phyloP scores from a whole-genome alignment of 73 alveolate genomes.

The Diophrys sp. region DNA sequence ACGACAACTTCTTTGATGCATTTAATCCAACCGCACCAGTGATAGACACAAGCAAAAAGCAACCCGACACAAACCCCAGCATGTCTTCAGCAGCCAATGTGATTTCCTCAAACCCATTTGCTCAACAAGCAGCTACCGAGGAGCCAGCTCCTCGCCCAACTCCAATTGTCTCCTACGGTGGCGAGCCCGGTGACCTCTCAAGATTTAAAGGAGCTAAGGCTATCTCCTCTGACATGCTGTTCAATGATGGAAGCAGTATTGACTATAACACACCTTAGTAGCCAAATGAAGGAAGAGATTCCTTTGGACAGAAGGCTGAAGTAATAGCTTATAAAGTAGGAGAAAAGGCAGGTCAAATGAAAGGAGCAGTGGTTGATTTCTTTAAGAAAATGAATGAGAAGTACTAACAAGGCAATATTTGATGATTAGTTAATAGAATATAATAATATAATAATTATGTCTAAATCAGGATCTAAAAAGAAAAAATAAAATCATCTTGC shows the following conservation, averaged over 20 bases:
- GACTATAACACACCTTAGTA: not conserved
- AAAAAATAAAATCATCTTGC: too few relatives aligned
- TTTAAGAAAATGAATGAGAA: not conserved
- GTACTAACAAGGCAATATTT: not conserved
- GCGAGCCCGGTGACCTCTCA: not conserved
- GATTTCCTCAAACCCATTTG: not conserved
- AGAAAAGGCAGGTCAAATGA: conserved; percentile 18
- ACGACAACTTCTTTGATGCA: conserved; percentile 55
- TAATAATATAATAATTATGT: not conserved
- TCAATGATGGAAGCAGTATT: conserved; percentile 25
- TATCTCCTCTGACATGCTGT: conserved; percentile 57
- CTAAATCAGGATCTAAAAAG: not conserved
- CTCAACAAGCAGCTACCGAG: not conserved
- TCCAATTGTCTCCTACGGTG: not conserved
- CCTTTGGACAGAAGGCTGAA: conserved; percentile 21
- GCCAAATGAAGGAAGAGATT: conserved; percentile 15
- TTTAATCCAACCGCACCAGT: conserved; percentile 14
- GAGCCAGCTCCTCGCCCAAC: conserved; percentile 18
- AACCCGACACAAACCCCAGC: not conserved
- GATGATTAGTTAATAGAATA: not conserved
- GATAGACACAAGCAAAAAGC: not conserved
- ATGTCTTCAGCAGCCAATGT: not conserved
- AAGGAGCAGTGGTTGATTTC: conserved; percentile 5
- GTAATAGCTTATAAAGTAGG: conserved; percentile 11
- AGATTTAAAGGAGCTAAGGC: conserved; percentile 41